Evolutionary conservation across 805 yeast genomes (phyloP).

Genomic region (Candida sanyiensis): DNA sequence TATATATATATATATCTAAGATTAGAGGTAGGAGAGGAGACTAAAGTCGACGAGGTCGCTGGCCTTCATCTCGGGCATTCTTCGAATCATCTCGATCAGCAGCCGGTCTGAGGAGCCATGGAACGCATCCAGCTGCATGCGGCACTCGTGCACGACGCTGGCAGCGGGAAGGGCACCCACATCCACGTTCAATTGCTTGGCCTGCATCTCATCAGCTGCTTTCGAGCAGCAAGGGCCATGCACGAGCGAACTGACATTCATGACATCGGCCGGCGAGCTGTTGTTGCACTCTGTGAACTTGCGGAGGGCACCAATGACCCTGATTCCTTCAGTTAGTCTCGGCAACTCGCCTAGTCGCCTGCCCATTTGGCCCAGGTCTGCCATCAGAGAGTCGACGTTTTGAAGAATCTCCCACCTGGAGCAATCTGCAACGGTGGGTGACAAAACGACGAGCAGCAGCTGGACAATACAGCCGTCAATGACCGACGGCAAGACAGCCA

Average conservation of each 20-base stretch:
- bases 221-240: too few species aligned
- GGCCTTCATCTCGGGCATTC: neutral
- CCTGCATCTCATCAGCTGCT: too few species aligned
- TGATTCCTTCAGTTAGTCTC: neutral
- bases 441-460: neutral
- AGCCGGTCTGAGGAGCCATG: conserved; percentile 2
- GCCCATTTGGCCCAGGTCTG: neutral
- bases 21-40: neutral
- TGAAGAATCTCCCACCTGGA: neutral
- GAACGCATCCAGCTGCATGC: neutral
- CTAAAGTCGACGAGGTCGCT: neutral
- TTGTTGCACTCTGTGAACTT: neutral
- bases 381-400: conserved; percentile 4
- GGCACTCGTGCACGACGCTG: neutral
- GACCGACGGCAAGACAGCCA: neutral
- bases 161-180: neutral
- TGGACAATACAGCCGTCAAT: conserved; percentile 5
- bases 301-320: conserved; percentile 1
- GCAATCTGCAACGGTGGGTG: neutral
- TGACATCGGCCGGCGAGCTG: neutral
- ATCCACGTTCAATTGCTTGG: too few species aligned
- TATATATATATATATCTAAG: neutral
- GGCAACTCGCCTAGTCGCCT: neutral
- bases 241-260: conserved; percentile 1
- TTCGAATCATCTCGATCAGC: neutral